Base-by-base conservation (phyloP, 257 asterid species). In the Nicotiana paniculata region DNA sequence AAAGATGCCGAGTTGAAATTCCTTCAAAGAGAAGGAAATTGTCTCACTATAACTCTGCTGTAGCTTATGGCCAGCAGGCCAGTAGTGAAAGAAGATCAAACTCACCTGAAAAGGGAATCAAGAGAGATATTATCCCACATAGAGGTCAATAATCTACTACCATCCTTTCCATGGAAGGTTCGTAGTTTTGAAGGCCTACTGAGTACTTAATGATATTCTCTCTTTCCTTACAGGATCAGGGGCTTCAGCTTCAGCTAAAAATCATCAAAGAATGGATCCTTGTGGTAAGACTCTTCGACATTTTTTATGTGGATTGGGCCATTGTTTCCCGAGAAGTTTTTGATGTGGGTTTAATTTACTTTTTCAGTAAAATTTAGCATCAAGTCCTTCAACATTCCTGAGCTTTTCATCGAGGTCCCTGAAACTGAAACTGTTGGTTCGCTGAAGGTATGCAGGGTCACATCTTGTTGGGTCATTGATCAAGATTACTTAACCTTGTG, bases 321-420 rank as follows among this genome's bases (percentile, higher is more conserved):
- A 75, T 51, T 75, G 7, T 46, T 63, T 70, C 15, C 59, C 5
- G 6, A 21, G 37, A 24, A 33, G 6, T 33, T 18, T 74, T 26
- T 70, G 28, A 24, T 54, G 30, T 4, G 8, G 2, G 30, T 82
- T 82, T 4, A 53, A 48, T 85, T 77, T 85, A 12, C 53, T 84
- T 69, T 61, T 80, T 80, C 97, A 96, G 99, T 96, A 86, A 91
- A 87, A 88, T 85, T 96, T 69, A 93, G 97, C 89, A 96, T 96
- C 54, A 94, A 94, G 89, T 92, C 99, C 70, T 96, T 96, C 87
- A 92, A 84, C 92, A 95, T 96, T 86, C 99, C 99, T 16, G 99
- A 96, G 88, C 93, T 96, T 80, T 92, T 90, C 83, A 85, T 96
- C 30, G 99, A 96, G 92, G 97, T 96, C 86, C 95, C 99, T 68